These are phyloP conservation scores for Kodamaea neixiangensis DNA, from an alignment of 805 yeast genomes.

Conservation along the genomic window DNA sequence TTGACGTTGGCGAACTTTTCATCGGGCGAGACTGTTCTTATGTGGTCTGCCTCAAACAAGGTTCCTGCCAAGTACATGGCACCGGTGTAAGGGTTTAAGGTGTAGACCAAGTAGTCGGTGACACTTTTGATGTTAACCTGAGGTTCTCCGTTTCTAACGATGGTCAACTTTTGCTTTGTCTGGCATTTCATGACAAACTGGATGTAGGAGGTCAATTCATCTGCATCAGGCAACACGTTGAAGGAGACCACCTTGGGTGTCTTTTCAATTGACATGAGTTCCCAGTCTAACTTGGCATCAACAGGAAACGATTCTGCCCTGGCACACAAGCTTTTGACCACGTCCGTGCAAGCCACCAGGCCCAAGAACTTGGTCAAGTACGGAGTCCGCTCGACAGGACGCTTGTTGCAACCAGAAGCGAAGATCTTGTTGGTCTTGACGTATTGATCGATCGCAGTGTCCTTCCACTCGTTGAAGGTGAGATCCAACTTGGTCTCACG, in stretches of 20 bases:
- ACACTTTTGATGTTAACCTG: constrained; percentile 30
- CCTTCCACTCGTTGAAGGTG: constrained; percentile 80
- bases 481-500: constrained; percentile 45
- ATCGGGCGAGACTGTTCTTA: constrained; percentile 41
- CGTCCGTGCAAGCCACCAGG: constrained; percentile 36
- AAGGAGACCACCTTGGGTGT: constrained; percentile 75
- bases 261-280: constrained; percentile 64
- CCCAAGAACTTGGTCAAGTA: constrained; percentile 45
- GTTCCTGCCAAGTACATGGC: constrained; percentile 43
- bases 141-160: constrained; percentile 22
- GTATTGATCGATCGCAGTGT: constrained; percentile 74
- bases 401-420: constrained; percentile 50
- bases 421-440: constrained; percentile 81
- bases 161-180: constrained; percentile 39
- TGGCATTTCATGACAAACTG: constrained; percentile 41
- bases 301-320: constrained; percentile 51
- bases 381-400: constrained; percentile 33
- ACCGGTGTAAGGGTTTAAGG: constrained; percentile 40
- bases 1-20: constrained; percentile 19
- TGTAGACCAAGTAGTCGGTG: constrained; percentile 40
- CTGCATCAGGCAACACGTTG: constrained; percentile 58
- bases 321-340: constrained; percentile 30
- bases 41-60: constrained; percentile 38
- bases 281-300: constrained; percentile 69
- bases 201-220: constrained; percentile 38